These are phyloP conservation scores for Macadamia tetraphylla DNA, from an alignment of 164 flowering plant genomes.

Conservation along the genomic window DNA sequence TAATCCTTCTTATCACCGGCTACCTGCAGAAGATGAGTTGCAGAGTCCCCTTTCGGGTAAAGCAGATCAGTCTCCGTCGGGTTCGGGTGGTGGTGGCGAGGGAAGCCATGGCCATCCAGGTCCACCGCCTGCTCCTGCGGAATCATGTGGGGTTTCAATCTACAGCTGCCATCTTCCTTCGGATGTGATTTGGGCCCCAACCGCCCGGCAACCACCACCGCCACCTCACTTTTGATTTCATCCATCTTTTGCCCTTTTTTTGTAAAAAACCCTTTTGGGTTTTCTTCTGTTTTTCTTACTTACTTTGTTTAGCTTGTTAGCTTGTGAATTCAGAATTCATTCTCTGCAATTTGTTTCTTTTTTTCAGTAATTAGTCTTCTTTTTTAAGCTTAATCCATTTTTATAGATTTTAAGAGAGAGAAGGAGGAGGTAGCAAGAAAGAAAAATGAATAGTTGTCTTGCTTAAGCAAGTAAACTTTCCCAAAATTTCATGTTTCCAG, in stretches of 20 bases:
- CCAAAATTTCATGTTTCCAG: not conserved
- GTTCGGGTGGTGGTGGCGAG: not conserved
- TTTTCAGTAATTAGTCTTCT: not conserved
- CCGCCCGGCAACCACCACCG: not conserved
- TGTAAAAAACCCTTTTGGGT: not conserved
- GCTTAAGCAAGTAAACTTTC: not conserved
- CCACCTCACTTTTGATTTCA: not conserved
- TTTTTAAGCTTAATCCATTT: not conserved
- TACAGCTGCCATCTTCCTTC: slow-evolving; percentile 6
- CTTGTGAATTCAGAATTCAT: not conserved
- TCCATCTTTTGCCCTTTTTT: not conserved
- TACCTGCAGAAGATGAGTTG: slow-evolving; percentile 35
- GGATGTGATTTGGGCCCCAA: slow-evolving; percentile 4
- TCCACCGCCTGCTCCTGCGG: not conserved
- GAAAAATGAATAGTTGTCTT: not conserved
- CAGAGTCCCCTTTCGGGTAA: not conserved
- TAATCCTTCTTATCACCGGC: slow-evolving; percentile 46
- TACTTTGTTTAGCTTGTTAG: not conserved
- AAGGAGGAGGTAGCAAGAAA: not conserved
- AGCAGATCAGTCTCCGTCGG: not conserved
- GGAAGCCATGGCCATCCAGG: not conserved
- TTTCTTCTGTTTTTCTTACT: no score
- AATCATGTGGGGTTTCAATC: slow-evolving; percentile 1
- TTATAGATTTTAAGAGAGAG: not conserved
- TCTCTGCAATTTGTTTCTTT: not conserved